Evolutionary conservation across 495 filamentous ascomycete genomes (phyloP).

Genomic region (Bathelium albidoporum): DNA sequence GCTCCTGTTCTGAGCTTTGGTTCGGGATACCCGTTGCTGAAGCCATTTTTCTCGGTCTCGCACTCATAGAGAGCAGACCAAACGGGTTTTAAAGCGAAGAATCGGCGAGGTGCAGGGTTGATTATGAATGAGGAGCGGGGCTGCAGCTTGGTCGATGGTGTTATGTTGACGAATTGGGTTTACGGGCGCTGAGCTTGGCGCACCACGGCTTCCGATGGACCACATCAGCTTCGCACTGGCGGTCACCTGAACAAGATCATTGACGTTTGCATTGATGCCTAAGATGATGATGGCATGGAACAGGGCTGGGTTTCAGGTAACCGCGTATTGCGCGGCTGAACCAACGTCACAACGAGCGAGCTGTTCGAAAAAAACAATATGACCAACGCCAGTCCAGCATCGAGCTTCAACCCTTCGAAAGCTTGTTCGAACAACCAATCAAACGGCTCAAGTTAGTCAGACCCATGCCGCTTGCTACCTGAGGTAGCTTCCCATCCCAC

Average conservation of each 20-base stretch:
- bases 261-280: neutral
- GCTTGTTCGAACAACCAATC: neutral
- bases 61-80: neutral
- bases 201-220: neutral
- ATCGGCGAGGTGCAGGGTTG: neutral
- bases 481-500: neutral
- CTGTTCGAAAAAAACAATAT: too few species aligned
- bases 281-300: neutral
- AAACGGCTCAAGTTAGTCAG: neutral
- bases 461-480: neutral
- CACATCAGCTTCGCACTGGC: slow-evolving; percentile 1
- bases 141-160: neutral
- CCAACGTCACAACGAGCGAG: neutral
- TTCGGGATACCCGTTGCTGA: slow-evolving; percentile 12
- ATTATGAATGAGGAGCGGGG: slow-evolving; percentile 2
- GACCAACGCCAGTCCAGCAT: too few species aligned
- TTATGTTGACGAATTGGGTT: neutral
- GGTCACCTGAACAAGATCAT: slow-evolving; percentile 1
- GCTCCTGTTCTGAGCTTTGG: slow-evolving; percentile 53
- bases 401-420: neutral
- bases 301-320: neutral
- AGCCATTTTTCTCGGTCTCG: slow-evolving; percentile 10
- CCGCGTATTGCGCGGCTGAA: neutral
- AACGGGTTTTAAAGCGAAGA: neutral
- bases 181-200: neutral